Percentiles rank a stretch among this genome's conserved stretches.
These are phyloP conservation scores for Penicillium maclennaniae DNA, from an alignment of 495 filamentous ascomycete genomes.

Conservation along the genomic window DNA sequence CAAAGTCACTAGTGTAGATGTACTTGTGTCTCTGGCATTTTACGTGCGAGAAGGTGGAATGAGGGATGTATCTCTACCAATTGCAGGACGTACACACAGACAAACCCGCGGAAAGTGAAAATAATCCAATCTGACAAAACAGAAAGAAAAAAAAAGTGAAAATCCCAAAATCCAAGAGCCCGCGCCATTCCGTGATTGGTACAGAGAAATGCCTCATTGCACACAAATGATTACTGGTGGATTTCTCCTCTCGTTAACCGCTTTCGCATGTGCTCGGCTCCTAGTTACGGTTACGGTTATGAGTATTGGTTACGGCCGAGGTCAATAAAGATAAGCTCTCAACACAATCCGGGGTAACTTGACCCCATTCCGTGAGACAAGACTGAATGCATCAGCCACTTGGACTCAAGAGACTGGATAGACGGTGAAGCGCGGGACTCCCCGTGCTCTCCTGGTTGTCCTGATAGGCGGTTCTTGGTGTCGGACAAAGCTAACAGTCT, in stretches of 20 bases:
- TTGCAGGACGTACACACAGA: not conserved
- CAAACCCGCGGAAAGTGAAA: not conserved
- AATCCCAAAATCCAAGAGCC: too few species aligned
- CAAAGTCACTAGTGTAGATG: not conserved
- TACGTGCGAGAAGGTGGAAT: not conserved
- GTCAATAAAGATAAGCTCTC: not conserved
- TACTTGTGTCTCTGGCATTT: not conserved
- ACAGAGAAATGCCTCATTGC: constrained; percentile 21
- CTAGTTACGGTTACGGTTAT: too few species aligned
- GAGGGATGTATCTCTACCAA: not conserved
- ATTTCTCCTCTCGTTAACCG: not conserved
- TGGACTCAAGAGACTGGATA: not conserved
- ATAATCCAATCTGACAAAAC: not conserved
- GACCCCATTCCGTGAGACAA: not conserved
- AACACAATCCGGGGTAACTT: not conserved
- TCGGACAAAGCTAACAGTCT: not conserved
- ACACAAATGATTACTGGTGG: not conserved
- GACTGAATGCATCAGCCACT: not conserved
- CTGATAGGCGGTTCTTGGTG: constrained; percentile 1
- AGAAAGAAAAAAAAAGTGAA: not conserved
- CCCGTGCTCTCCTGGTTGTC: not conserved
- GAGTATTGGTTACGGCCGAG: not conserved
- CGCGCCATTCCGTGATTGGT: constrained; percentile 8
- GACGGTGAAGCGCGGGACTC: constrained; percentile 1
- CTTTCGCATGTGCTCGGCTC: not conserved